Base-by-base conservation (phyloP, 2,329 filamentous ascomycete species). In the Penicillium sp. region DNA sequence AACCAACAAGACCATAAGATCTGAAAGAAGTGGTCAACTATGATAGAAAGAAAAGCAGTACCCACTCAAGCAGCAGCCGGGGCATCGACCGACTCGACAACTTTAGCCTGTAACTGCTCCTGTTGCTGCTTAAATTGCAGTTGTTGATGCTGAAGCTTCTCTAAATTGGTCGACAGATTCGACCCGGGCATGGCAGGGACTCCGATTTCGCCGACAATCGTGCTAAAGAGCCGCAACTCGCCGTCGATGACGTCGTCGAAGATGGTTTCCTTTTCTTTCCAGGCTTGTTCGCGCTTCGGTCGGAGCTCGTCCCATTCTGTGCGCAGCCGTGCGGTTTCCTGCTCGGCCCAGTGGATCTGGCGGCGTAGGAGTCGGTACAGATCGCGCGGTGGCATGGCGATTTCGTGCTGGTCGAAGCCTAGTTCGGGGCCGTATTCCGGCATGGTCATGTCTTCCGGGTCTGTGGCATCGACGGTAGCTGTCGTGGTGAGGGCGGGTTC, bases 261-360 rank as follows among this genome's bases (percentile, higher is more conserved):
- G 30, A 69, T 56, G 16, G 59, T 50, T 32, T 70, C 67, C 39
- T 70, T 70, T 41, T 65, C 61, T 13, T 54, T 48, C 62, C 66
- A 70, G 2, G 63, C 51, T 17, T 59, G 46, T 47, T 64, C 64
- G 13, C 66, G 53, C 47, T 60, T 58, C 10, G 57, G 59, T 28
- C 58, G 51, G 20, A 67, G 55, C 23, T 52, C 50, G 30, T 65
- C 57, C 60, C 65, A 67, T 29, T 71, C 62, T 2, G 51, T 49
- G 12, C 61, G 56, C n/a, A 73, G 50, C 23, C 59, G 53, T 4
- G 45, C 45, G 1, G 57, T 55, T 39, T 71, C 70, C 28, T 69
- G 57, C 44, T 69, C 64, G 1, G 69, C 68, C 70, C 70, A 72
- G 38, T 63, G 56, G 13, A 73, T 62, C 47, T 72, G 69, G 13